A percentile compares a stretch with the other conserved stretches of the same genome.
phyloP scores from a whole-genome alignment of 2,329 filamentous ascomycete species.

The Pestalotiopsis sp. region DNA sequence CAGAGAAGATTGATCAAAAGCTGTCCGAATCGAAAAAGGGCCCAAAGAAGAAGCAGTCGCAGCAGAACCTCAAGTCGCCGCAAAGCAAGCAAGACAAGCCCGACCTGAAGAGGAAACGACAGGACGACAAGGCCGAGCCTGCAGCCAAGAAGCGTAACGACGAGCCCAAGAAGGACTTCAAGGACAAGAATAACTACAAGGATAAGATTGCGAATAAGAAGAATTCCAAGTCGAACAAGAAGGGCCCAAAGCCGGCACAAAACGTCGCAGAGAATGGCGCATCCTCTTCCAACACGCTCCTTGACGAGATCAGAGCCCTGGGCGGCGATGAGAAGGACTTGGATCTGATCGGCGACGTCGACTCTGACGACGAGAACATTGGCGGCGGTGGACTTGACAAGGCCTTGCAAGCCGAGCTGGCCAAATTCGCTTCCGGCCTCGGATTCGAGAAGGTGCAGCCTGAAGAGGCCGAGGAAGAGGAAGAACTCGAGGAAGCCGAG shows the following conservation, averaged over 20 bases:
- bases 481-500: conserved; percentile 33
- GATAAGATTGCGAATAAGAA: conserved; percentile 8
- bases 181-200: conserved; percentile 10
- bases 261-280: conserved; percentile 11
- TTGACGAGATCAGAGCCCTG: conserved; percentile 66
- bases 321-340: conserved; percentile 68
- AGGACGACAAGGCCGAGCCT: conserved; percentile 26
- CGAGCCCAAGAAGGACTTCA: conserved; percentile 12
- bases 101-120: conserved; percentile 29
- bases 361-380: conserved; percentile 50
- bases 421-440: conserved; percentile 53
- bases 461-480: conserved; percentile 42
- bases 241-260: conserved; percentile 14
- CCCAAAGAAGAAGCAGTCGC: conserved; percentile 40
- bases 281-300: conserved; percentile 38
- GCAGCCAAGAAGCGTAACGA: conserved; percentile 19
- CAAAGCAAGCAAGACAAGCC: conserved; percentile 27
- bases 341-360: conserved; percentile 59
- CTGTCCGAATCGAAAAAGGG: conserved; percentile 39
- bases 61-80: conserved; percentile 18
- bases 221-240: conserved; percentile 5
- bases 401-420: conserved; percentile 51
- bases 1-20: conserved; percentile 58
- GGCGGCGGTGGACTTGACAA: conserved; percentile 42
- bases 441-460: conserved; percentile 47